Evolutionary conservation across 345 rosid species (phyloP), one percentile per base, ranked within the genome.

Genomic region (Melaleuca quinquenervia): DNA sequence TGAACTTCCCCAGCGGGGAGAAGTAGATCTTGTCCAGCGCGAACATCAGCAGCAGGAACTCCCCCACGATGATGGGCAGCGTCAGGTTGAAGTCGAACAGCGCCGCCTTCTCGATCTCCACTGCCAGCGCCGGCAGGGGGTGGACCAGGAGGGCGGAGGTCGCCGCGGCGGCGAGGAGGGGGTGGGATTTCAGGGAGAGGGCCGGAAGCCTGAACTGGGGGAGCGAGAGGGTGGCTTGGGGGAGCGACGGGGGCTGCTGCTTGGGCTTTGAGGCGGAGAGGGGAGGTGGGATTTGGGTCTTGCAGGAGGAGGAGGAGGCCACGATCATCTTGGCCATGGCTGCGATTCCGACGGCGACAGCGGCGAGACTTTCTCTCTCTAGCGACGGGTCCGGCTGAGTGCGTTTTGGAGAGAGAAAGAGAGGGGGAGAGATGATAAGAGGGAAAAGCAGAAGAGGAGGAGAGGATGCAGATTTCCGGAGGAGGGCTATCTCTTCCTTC

Each of bases 51-150:
- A 94, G 44, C 87, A 97, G 89, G 86, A 97, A 97, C 89, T 97
- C 95, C 20, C 50, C 96, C 90, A 92, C 92, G 88, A 97, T 95
- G 87, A 97, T 94, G 50, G 99, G 99, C 11, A 97, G 94, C 29
- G 98, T 97, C 5, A 97, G 87, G 90, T 97, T 92, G 95, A 96
- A 97, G 86, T 97, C 99, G 91, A 97, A 97, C 70, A 97, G 98
- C 22, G 94, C 91, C 0, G 98, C 99, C 20, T 97, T 97, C 85
- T 96, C 98, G 51, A 95, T 90, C 56, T 94, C 98, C 27, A 21
- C 98, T 6, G 99, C 98, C 26, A 97, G 86, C 7, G 98, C 92
- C 5, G 98, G 97, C 83, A 87, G 62, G 18, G 88, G 86, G n/a
- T 60, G 75, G 11, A 60, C 54, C 76, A 84, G 6, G 96, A 95